Conservation (phyloP, 2,329 filamentous ascomycete genomes). For the Sporothrix protearum region DNA sequence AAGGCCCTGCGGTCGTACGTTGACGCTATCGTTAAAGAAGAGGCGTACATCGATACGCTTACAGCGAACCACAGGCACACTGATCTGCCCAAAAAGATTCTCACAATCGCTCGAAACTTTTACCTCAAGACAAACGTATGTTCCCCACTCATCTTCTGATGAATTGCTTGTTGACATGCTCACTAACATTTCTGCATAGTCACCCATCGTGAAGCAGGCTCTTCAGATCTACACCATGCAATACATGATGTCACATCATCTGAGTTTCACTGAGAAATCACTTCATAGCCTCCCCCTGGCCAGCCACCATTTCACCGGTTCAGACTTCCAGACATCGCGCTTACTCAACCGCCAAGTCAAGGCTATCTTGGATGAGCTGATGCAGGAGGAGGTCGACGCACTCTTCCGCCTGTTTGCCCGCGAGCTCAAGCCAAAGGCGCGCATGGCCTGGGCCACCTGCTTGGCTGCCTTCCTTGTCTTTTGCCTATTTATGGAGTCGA, state of each 20-base stretch:
- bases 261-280: constrained; percentile 48
- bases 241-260: constrained; percentile 54
- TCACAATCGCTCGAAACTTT: constrained; percentile 49
- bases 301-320: constrained; percentile 44
- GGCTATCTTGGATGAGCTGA: constrained; percentile 53
- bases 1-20: constrained; percentile 45
- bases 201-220: constrained; percentile 50
- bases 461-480: constrained; percentile 55
- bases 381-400: constrained; percentile 49
- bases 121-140: constrained; percentile 44
- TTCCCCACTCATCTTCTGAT: too few species aligned
- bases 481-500: constrained; percentile 57
- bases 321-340: constrained; percentile 48
- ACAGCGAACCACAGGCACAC: constrained; percentile 48
- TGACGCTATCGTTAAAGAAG: constrained; percentile 47
- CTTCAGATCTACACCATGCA: constrained; percentile 56
- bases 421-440: constrained; percentile 52
- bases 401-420: constrained; percentile 53
- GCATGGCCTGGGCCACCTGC: constrained; percentile 55
- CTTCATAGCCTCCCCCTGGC: constrained; percentile 42
- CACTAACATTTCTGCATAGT: constrained; percentile 33
- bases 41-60: constrained; percentile 48
- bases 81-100: constrained; percentile 44
- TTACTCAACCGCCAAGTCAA: constrained; percentile 57
- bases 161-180: neutral